Base-by-base conservation (phyloP, 2,329 filamentous ascomycete genomes). In the Penicillium sp. region DNA sequence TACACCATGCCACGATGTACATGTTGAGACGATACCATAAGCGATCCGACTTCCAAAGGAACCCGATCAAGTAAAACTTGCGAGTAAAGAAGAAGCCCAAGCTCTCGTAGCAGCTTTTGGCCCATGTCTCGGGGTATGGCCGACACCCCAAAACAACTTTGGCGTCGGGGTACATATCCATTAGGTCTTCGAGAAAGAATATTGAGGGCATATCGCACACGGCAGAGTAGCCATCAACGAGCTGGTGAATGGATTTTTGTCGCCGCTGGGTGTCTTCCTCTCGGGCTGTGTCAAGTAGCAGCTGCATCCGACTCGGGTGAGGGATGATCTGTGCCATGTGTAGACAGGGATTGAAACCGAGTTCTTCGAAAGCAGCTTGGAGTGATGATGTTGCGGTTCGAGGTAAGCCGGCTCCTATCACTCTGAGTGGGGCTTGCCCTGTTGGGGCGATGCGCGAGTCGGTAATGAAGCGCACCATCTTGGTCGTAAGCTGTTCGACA, bases 401-500 rank as follows among this genome's bases (percentile, higher is more conserved):
- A 37, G 33, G 33, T 8, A 37, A 11, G 16, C 33, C 33, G 11
- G 33, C 33, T n/a, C 33, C 33, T 37, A 37, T n/a, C 7, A 37
- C 33, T 37, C 33, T n/a, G 33, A 37, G 33, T 9, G 33, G 16
- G 16, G 33, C 33, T 37, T 37, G 14, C 8, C 33, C 33, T 37
- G 33, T 37, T 7, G 43, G 56, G 0, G 61, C 70, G 33, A 11
- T 37, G 33, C 33, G 33, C 2, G 16, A 37, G 16, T 37, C 33
- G 33, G 16, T 37, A n/a, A 37, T 4, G 8, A 37, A 37, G 16
- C 33, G 33, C 16, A 37, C 33, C 33, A 37, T 29, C 27, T 29
- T 37, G 11, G 14, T 31, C 29, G 29, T 13, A 13, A 4, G 5
- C 6, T 13, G 10, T 5, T 14, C 13, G 3, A 0, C 11, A 13